Conservation (phyloP, 345 rosid species). For the Linum tenue region DNA sequence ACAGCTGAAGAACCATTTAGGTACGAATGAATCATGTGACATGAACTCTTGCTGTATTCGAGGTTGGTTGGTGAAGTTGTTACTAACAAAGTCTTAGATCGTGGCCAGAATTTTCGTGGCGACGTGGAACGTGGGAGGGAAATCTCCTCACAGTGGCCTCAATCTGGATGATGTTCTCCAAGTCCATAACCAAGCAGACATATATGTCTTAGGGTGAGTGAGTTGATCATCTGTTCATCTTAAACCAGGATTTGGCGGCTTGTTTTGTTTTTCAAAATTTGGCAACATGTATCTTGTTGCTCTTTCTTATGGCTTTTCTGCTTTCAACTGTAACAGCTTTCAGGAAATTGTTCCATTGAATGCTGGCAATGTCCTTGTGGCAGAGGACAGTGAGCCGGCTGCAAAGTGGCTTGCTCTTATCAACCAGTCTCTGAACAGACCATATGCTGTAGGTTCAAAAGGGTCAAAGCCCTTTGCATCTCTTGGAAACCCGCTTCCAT, state of each 20-base stretch:
- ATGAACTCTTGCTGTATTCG: not conserved
- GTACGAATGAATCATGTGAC: conserved; percentile 26
- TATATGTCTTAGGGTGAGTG: conserved; percentile 74
- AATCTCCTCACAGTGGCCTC: conserved; percentile 54
- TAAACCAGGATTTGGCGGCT: not conserved
- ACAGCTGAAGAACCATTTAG: conserved; percentile 39
- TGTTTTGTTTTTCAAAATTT: not conserved
- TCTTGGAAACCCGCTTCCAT: conserved; percentile 49
- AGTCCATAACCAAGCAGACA: conserved; percentile 47
- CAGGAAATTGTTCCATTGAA: conserved; percentile 97
- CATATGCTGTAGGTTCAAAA: conserved; percentile 19
- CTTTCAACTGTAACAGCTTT: conserved; percentile 40
- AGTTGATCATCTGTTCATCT: not conserved
- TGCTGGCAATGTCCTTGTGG: conserved; percentile 92
- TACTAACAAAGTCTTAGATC: not conserved
- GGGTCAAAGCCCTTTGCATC: conserved; percentile 24
- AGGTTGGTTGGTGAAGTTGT: not conserved
- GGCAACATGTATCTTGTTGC: not conserved
- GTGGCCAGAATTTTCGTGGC: conserved; percentile 66
- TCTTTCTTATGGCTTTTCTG: not conserved
- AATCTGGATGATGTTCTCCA: conserved; percentile 66
- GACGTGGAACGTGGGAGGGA: conserved; percentile 97
- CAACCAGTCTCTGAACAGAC: conserved; percentile 64
- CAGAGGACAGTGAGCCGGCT: conserved; percentile 90
- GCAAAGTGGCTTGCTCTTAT: conserved; percentile 76